phyloP scores from a whole-genome alignment of 2,329 filamentous ascomycete species.

The Hypoxylon sp. region DNA sequence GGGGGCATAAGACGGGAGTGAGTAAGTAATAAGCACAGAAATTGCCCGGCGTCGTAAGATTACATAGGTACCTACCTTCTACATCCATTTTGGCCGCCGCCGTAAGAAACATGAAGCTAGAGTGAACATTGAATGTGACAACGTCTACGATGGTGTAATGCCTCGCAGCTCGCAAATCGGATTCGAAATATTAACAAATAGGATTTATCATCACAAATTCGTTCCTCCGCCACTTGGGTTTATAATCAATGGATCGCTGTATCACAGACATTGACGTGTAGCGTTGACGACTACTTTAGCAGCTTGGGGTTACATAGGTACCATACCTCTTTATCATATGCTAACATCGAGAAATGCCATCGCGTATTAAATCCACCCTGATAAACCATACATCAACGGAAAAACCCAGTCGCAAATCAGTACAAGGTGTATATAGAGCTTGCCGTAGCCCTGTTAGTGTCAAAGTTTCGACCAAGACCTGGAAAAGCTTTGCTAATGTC shows the following conservation, averaged over 20 bases:
- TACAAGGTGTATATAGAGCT: background rate
- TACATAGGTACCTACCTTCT: background rate
- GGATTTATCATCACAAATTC: background rate
- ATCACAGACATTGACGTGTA: background rate
- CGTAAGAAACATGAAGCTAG: background rate
- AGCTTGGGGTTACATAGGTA: too few relatives aligned
- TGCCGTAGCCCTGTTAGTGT: background rate
- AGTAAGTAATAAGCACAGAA: background rate
- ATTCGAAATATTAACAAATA: background rate
- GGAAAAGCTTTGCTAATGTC: background rate
- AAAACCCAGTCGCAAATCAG: background rate
- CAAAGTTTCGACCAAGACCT: too few relatives aligned
- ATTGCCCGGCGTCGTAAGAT: slow-evolving; percentile 1
- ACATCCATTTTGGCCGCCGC: background rate
- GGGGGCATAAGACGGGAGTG: background rate
- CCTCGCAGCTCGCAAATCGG: background rate
- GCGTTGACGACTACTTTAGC: background rate
- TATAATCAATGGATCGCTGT: background rate
- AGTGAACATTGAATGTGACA: background rate
- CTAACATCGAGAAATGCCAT: background rate
- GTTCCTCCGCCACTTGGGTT: background rate
- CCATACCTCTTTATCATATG: background rate
- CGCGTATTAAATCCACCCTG: background rate
- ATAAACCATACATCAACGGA: slow-evolving; percentile 2
- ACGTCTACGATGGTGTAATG: background rate